Evolutionary conservation across 352 stramenopile species (phyloP), one percentile per base, ranked within the genome.

Genomic region (Blastocystis sp.): DNA sequence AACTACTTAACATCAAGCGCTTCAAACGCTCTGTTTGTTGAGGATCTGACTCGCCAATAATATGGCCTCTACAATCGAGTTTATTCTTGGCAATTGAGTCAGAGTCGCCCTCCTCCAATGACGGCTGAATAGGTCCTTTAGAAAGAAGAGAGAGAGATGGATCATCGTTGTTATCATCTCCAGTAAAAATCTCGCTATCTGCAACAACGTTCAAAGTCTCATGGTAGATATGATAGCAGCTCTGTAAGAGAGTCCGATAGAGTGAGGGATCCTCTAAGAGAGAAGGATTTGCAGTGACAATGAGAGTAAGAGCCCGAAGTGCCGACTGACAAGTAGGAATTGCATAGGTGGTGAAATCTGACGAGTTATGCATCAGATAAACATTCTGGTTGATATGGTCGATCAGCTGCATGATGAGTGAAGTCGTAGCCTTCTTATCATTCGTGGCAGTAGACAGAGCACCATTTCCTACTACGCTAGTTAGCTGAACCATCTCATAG

Each of bases 51-150:
- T 34, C 29, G 20, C 73, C 73, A 23, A 84, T 84, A 3, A 84
- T 37, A 43, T 84, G 73, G 2, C 73, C 73, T n/a, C 73, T n/a
- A 50, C 73, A 84, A 45, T 84, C 73, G 53, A 84, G 39, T 53
- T 84, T 84, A 37, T 84, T 64, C 73, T 84, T 84, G 4, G 73
- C 73, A n/a, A 84, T 84, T 26, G 59, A 53, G 39, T 66, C 50
- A n/a, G 50, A 37, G 8, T 26, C 11, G 0, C n/a, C 43, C 20
- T 54, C 53, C 8, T 23, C 56, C n/a, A 53, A 3, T 54, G 64
- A 55, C 4, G 53, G 20, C 50, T 84, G 73, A 6, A 84, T 43
- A 2, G 73, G 73, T 66, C 73, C 73, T 43, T 84, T 84, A 11
- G 45, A 66, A 15, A 84, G 50, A n/a, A 84, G 73, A 4, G 59